Evolutionary conservation across 495 filamentous ascomycete species (phyloP), one percentile per base, ranked within the genome.

Genomic region (Apodospora peruviana): DNA sequence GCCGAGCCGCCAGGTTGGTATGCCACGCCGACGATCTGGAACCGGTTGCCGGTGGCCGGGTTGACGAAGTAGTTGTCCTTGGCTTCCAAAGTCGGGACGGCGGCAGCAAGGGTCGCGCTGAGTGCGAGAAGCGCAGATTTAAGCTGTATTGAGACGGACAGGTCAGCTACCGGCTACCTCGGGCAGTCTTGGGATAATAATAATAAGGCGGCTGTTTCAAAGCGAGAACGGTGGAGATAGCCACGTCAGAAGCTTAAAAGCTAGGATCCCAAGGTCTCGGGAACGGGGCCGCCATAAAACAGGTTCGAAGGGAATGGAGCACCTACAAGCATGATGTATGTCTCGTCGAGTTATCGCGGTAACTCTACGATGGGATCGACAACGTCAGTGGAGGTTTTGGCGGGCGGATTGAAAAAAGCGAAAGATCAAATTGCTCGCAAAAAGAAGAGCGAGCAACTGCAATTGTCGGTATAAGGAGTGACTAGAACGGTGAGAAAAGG

Each of bases 1-100:
- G 80, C 75, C 44, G 83, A 80, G 61, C 91, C 91, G 59, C 90
- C 91, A 22, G 91, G 91, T 71, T 97, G 91, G 71, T 96, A 96
- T 72, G 90, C 91, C 44, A 95, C 81, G 58, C 91, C 91, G 40
- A 97, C 77, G 48, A 97, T 83, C 71, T 93, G 84, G 72, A 96
- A 87, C 41, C 89, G 83, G 59, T 90, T 79, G 40, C 82, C 81
- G 10, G 84, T 90, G 45, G 82, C 73, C 38, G 79, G 77, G 72
- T 95, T 86, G 61, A 96, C 80, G 65, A 96, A 95, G 68, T 94
- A 80, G 55, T 81, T 78, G 47, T 86, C 88, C 40, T 84, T 65
- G 40, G 93, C 83, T 46, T 80, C 77, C 43, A 97, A 74, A 12
- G 86, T 74, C 45, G 77, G 80, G 32, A 95, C 82, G 18, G 89